These are phyloP conservation scores for Fraxinus ornus DNA, from an alignment of 305 asterid genomes.

Conservation along the genomic window DNA sequence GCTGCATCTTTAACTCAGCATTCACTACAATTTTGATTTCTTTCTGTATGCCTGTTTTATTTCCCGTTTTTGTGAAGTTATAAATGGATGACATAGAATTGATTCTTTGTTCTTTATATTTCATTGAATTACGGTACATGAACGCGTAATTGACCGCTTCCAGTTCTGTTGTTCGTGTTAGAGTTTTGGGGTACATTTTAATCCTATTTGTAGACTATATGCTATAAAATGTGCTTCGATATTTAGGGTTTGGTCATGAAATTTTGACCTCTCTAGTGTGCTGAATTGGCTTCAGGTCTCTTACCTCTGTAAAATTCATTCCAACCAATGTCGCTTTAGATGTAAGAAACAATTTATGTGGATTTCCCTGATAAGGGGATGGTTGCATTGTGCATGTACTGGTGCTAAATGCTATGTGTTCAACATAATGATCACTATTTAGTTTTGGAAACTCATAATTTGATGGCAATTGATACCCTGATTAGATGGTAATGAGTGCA, in stretches of 20 bases:
- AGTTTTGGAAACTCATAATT: neutral
- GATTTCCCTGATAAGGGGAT: neutral
- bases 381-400: neutral
- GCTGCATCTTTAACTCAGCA: neutral
- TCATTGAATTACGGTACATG: neutral
- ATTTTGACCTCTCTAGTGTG: neutral
- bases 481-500: neutral
- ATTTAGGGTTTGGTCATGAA: neutral
- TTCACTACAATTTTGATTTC: neutral
- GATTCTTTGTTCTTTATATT: neutral
- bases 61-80: neutral
- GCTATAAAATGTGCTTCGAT: neutral
- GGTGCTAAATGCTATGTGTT: neutral
- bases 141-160: neutral
- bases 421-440: neutral
- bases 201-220: neutral
- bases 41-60: neutral
- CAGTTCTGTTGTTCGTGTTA: neutral
- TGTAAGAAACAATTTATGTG: neutral
- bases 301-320: neutral
- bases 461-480: neutral
- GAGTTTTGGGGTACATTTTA: neutral
- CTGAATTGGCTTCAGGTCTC: neutral
- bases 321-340: neutral
- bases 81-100: neutral